These are phyloP conservation scores for Colletotrichum tanaceti DNA, from an alignment of 2,329 filamentous ascomycete species.

Conservation along the genomic window DNA sequence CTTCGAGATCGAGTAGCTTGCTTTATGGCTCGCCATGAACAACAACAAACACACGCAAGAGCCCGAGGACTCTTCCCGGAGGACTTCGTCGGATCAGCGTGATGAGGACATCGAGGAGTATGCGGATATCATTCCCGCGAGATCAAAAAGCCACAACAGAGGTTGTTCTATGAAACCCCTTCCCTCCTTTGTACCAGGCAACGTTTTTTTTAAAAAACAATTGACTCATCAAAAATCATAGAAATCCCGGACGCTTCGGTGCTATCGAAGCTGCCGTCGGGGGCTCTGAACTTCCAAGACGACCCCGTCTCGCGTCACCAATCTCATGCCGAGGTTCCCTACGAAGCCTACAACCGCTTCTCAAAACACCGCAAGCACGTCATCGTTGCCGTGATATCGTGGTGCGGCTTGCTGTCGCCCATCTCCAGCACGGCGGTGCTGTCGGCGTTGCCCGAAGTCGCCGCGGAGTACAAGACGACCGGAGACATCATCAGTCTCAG, in stretches of 20 bases:
- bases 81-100: conserved; percentile 21
- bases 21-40: conserved; percentile 16
- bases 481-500: conserved; percentile 72
- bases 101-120: conserved; percentile 31
- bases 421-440: conserved; percentile 80
- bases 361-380: conserved; percentile 70
- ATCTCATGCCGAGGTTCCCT: conserved; percentile 53
- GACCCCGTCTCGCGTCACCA: conserved; percentile 21
- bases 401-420: conserved; percentile 81
- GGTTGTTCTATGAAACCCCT: neutral
- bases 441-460: conserved; percentile 80
- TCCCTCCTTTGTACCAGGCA: too few relatives aligned
- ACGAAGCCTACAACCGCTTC: conserved; percentile 74
- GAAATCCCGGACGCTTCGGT: conserved; percentile 11
- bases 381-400: conserved; percentile 77
- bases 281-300: conserved; percentile 29
- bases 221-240: conserved; percentile 13
- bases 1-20: neutral
- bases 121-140: conserved; percentile 23
- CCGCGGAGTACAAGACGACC: conserved; percentile 71
- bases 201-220: too few relatives aligned
- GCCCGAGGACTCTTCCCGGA: conserved; percentile 15
- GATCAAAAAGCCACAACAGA: conserved; percentile 15
- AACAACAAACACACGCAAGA: conserved; percentile 14
- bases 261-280: conserved; percentile 27